Base-by-base conservation (phyloP, 768 basidiomycete genomes). In the Agaricus subrufescens region DNA sequence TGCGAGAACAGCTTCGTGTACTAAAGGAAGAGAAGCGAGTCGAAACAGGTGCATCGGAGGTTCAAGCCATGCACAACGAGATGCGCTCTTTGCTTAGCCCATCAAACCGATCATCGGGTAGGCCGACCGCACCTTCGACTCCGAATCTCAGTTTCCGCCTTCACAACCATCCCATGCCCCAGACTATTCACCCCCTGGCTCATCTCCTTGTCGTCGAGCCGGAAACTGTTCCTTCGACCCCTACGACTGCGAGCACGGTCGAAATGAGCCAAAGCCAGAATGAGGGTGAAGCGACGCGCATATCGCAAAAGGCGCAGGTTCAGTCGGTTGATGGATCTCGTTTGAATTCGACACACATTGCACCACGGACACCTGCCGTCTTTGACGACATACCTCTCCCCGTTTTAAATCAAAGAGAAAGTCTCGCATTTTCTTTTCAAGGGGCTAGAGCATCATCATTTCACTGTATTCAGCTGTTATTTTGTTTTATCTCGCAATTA, bases 341-440 rank as follows among this genome's bases (percentile, higher is more conserved):
- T 14, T 43, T 15, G 37, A 38, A 31, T 29, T 29, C 7, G 8
- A 12, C 31, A 30, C 27, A n/a, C 29, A 25, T 23, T 27, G n/a
- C 12, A 46, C 38, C 54, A 29, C 54, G 29, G 14, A 34, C 52
- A n/a, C 48, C 54, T 25, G 29, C 14, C 14, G 31, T 56, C 5
- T 56, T 49, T 23, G 54, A 56, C 15, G 54, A 56, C 47, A 48
- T 56, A 31, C 46, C 54, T 48, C 46, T 56, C 30, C 54, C 54
- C 3, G 54, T 56, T 11, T n/a, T n/a, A 56, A 56, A 25, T 56
- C 54, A 14, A 56, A 56, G 30, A n/a, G 54, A 29, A 56, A 56
- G 34, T 39, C 54, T 3, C 54, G 47, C 27, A 44, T 48, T 46
- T 49, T 56, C 27, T 56, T 56, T 37, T 42, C 54, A 11, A 48